These are phyloP conservation scores for Lobulomyces angularis DNA, from an alignment of 192 early-diverging fungal species.

Conservation along the genomic window DNA sequence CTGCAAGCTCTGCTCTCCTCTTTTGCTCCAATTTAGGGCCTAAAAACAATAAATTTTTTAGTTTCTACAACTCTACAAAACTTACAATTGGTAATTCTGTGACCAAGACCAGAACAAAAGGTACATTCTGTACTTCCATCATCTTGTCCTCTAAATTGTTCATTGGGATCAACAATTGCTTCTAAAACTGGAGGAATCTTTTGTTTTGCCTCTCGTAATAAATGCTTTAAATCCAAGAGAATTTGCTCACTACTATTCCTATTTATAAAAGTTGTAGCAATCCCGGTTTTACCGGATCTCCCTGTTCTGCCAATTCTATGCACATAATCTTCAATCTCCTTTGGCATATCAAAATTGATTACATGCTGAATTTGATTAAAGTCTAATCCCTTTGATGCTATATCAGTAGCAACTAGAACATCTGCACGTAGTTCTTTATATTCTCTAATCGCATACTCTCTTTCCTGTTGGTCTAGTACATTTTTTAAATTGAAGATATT, in stretches of 20 bases:
- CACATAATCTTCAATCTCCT: constrained; percentile 98
- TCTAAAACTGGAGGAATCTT: constrained; percentile 76
- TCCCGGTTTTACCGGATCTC: constrained; percentile 88
- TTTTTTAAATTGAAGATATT: neutral
- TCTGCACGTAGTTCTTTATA: constrained; percentile 87
- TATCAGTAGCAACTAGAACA: constrained; percentile 92
- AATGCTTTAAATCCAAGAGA: constrained; percentile 84
- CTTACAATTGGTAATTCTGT: constrained; percentile 72
- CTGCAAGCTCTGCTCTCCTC: too few species aligned
- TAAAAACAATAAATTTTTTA: constrained; percentile 5
- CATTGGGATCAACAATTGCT: constrained; percentile 76
- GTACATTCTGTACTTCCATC: constrained; percentile 59
- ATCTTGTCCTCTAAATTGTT: constrained; percentile 65
- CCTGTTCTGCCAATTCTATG: constrained; percentile 96
- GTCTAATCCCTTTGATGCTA: constrained; percentile 92
- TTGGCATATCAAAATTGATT: constrained; percentile 98
- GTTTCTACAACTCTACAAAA: constrained; percentile 4
- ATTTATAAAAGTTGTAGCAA: constrained; percentile 96
- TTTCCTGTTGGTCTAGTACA: constrained; percentile 76
- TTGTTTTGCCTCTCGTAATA: constrained; percentile 85
- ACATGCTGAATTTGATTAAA: constrained; percentile 94
- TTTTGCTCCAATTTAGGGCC: constrained; percentile 40
- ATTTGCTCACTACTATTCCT: constrained; percentile 82
- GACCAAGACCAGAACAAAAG: constrained; percentile 90
- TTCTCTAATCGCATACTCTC: constrained; percentile 85